Percentiles rank a stretch among this genome's conserved stretches.
These are phyloP conservation scores for Miscanthus sacchariflorus DNA, from an alignment of 202 grass and related monocot genomes.

Conservation along the genomic window DNA sequence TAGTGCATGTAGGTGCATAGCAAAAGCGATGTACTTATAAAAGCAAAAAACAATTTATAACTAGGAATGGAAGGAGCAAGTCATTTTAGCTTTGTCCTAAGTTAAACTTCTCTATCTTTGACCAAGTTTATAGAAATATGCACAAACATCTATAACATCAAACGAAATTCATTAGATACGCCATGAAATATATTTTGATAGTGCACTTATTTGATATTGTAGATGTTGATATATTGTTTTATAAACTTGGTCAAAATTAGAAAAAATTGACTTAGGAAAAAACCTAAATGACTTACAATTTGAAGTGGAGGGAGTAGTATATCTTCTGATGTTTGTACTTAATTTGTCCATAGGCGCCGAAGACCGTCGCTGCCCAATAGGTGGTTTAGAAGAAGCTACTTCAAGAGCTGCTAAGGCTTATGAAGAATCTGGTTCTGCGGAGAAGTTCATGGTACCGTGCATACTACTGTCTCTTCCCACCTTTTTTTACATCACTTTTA, in stretches of 20 bases:
- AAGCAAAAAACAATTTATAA: not conserved
- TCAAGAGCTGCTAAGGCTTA: constrained; percentile 58
- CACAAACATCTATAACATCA: not conserved
- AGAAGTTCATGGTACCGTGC: constrained; percentile 73
- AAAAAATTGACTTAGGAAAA: not conserved
- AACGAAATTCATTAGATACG: not conserved
- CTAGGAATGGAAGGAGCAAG: not conserved
- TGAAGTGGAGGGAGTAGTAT: not conserved
- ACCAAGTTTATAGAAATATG: not conserved
- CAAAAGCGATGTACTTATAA: not conserved
- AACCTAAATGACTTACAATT: not conserved
- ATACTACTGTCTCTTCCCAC: not conserved
- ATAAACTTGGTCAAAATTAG: not conserved
- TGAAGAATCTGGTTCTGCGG: constrained; percentile 41
- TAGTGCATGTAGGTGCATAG: too few relatives aligned
- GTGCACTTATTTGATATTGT: not conserved
- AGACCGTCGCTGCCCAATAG: constrained; percentile 77
- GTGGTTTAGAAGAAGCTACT: constrained; percentile 58
- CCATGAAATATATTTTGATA: not conserved
- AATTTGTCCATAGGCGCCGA: constrained; percentile 59
- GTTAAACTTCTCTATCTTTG: not conserved
- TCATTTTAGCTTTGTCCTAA: not conserved
- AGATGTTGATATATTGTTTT: not conserved
- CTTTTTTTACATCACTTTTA: constrained; percentile 11
- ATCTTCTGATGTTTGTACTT: constrained; percentile 31